These are phyloP conservation scores for Paraleonurus japonicus DNA, from an alignment of 257 asterid species.

Conservation along the genomic window DNA sequence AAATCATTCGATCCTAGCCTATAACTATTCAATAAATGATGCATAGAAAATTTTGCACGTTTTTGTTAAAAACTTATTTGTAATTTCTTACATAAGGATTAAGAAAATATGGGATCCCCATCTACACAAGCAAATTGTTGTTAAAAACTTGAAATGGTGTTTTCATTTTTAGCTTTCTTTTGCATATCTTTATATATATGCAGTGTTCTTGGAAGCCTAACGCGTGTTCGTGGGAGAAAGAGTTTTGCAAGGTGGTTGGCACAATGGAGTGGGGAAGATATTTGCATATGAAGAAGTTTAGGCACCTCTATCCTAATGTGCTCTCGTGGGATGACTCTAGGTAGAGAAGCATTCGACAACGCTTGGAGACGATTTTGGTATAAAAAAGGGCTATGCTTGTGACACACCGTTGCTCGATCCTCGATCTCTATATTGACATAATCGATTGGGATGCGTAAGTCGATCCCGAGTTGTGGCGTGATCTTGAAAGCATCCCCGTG, in stretches of 20 bases:
- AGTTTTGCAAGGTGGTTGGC: conserved; percentile 61
- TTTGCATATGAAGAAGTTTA: conserved; percentile 37
- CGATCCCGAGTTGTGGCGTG: conserved; percentile 32
- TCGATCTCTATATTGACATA: conserved; percentile 49
- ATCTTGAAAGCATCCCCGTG: conserved; percentile 32
- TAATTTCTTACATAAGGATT: neutral
- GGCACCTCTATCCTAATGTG: conserved; percentile 45
- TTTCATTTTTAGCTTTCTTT: neutral
- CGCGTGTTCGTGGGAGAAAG: conserved; percentile 65
- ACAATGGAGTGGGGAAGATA: conserved; percentile 52
- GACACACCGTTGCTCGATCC: conserved; percentile 53
- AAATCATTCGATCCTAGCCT: neutral
- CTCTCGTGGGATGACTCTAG: conserved; percentile 65
- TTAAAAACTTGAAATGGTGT: neutral
- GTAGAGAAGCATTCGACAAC: conserved; percentile 54
- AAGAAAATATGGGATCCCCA: too few species aligned
- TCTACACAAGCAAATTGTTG: too few species aligned
- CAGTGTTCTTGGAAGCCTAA: conserved; percentile 54
- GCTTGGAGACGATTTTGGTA: conserved; percentile 67
- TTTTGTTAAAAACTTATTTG: neutral
- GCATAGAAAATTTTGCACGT: neutral
- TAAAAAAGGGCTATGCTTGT: conserved; percentile 42
- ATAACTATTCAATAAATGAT: neutral
- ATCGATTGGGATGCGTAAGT: conserved; percentile 51
- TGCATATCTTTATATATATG: neutral